Evolutionary conservation across 1,139 yeast genomes (phyloP), one percentile per base, ranked within the genome.

Genomic region (Suhomyces guaymorum): DNA sequence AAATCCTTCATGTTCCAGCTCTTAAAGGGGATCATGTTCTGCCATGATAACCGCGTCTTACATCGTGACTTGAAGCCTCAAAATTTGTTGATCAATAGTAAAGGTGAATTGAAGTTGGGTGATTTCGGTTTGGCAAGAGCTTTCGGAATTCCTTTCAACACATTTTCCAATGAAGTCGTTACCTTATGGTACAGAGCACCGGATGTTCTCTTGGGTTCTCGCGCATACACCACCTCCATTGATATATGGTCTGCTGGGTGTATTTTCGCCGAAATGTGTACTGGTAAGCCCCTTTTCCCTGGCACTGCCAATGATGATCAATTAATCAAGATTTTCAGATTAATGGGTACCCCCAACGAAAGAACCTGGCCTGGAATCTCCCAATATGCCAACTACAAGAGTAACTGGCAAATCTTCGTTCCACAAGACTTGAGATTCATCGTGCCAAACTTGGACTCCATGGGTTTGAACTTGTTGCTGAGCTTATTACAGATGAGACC

Each of bases 171-270:
- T 59, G 98, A 92, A 59, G 99, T 92, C 25, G 99, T 92, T 24
- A 92, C 99, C 1, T 68, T 92, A 45, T 92, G 99, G 99, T 92
- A 92, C 63, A 76, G 99, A 44, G 97, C 99, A 0, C 98, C 98
- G 0, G 99, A 92, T 58, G 98, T 92, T 26, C 68, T 92, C 37
- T 76, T 92, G 61, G 99, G 99, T 0, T 87, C 96, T 1, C 77
- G 97, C 48, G 89, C 95, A 32, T 92, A 92, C 61, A 85, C 96
- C 20, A 92, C 98, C 0, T 87, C 96, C 1, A 92, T 92, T 44
- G 99, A 92, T 61, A 89, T 92, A 64, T 92, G 99, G 99, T 88
- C 97, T 18, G 95, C 96, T 15, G 99, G 99, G 9, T 92, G 98
- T 63, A 92, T 92, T 37, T 73, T 92, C 57, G 97, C 97, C 1